These are phyloP conservation scores for Elymus sibiricus DNA, from an alignment of 176 grass and related monocot genomes.

Conservation along the genomic window DNA sequence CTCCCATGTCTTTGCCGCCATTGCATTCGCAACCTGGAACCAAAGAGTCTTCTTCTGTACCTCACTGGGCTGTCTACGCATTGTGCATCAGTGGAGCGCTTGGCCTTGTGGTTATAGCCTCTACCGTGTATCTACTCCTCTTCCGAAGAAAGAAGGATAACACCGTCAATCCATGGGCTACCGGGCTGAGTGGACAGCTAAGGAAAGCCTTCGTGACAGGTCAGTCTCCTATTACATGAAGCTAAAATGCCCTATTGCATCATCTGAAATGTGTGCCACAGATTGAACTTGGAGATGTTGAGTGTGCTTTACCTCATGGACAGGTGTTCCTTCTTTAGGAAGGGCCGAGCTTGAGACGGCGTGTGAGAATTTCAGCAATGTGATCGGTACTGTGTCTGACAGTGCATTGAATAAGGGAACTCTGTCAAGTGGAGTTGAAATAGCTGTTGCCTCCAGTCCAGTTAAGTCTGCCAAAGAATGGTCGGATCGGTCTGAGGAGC, in stretches of 20 bases:
- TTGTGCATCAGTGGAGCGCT: conserved; percentile 32
- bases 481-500: conserved; percentile 39
- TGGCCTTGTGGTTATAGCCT: conserved; percentile 27
- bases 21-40: background rate
- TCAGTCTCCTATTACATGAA: background rate
- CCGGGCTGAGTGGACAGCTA: conserved; percentile 61
- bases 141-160: conserved; percentile 44
- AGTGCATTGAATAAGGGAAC: conserved; percentile 70
- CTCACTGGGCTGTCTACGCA: conserved; percentile 15
- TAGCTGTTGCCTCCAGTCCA: conserved; percentile 65
- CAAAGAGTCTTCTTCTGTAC: background rate
- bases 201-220: conserved; percentile 66
- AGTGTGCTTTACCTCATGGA: background rate
- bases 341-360: conserved; percentile 67
- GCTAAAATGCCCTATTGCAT: background rate
- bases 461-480: conserved; percentile 38
- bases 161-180: conserved; percentile 57
- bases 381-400: conserved; percentile 48
- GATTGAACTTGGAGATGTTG: conserved; percentile 6
- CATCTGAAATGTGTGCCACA: background rate
- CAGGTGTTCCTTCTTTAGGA: conserved; percentile 62
- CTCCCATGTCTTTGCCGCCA: background rate
- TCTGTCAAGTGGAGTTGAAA: conserved; percentile 80
- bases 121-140: conserved; percentile 31
- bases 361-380: conserved; percentile 79